phyloP scores from a whole-genome alignment of 2,329 filamentous ascomycete genomes.

The Trichoderma sp. region DNA sequence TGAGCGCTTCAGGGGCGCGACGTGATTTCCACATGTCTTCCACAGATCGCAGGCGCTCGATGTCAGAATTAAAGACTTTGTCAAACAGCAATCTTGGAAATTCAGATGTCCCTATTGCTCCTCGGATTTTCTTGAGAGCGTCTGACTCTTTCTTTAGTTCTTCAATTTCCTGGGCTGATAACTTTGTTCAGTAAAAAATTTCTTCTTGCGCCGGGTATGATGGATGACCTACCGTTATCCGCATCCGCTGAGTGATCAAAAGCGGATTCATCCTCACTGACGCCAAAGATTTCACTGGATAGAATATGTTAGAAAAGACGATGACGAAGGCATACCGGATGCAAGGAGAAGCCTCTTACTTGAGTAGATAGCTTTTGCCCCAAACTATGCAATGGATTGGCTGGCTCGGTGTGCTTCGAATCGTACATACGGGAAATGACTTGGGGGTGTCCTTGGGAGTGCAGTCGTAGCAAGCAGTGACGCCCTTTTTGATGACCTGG shows the following conservation, averaged over 20 bases:
- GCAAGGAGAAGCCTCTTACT: constrained; percentile 41
- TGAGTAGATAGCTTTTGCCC: constrained; percentile 94
- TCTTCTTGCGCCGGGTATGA: background rate
- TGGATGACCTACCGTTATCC: constrained; percentile 64
- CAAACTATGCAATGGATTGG: constrained; percentile 99
- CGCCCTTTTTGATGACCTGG: constrained; percentile 88
- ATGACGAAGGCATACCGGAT: background rate
- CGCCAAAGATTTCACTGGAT: constrained; percentile 74
- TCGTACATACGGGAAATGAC: constrained; percentile 93
- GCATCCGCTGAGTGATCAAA: constrained; percentile 77
- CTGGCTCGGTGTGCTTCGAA: constrained; percentile 91
- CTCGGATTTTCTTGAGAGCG: constrained; percentile 77
- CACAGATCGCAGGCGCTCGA: constrained; percentile 78
- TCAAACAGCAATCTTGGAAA: constrained; percentile 83
- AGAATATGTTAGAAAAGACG: background rate
- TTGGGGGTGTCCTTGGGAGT: constrained; percentile 86
- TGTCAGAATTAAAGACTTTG: constrained; percentile 87
- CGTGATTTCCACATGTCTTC: constrained; percentile 95
- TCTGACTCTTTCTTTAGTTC: constrained; percentile 82
- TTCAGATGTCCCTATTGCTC: constrained; percentile 72
- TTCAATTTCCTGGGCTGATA: constrained; percentile 71
- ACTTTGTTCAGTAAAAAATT: background rate
- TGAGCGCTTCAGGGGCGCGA: constrained; percentile 68
- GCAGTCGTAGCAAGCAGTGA: constrained; percentile 96
- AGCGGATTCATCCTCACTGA: constrained; percentile 79